Base-by-base conservation (phyloP, 2,329 filamentous ascomycete genomes). In the Botryotinia narcissicola region DNA sequence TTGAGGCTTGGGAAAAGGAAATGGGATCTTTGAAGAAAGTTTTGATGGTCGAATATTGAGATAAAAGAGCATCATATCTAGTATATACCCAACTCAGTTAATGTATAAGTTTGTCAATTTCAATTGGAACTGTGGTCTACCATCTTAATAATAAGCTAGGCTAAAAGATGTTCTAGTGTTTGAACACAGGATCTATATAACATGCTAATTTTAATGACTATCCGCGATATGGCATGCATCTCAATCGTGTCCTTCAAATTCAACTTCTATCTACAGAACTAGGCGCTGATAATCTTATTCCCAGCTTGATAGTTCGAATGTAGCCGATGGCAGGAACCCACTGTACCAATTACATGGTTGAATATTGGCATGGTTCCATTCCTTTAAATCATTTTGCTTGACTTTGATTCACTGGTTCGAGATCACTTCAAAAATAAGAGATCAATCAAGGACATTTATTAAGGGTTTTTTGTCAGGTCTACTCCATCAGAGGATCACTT, bases 1-100 rank as follows among this genome's bases (percentile, higher is more conserved):
- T 98, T 74, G 87, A 90, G 78, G 86, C 83, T 71, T 93, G 91
- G 81, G 95, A 98, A 83, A 85, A 82, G 78, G 90, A 97, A 80
- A 93, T 92, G 82, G 88, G 82, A 2, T 83, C 75, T 59, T 82
- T 97, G 83, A 95, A 95, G 85, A 92, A 91, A 85, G 83, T 93
- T 62, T 82, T 96, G 76, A 83, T 83, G 72, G 83, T 83, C 69
- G 87, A 91, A 78, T 79, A 75, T 75, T 81, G 73, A 74, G 40
- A 59, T 51, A 29, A 44, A 22, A 62, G 8, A 70, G 25, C 44
- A 25, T 66, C 4, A 35, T 20, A 57, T 32, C 32, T 72, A 42
- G 59, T 59, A 70, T 76, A 77, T 74, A 75, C 75, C 76, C 74
- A 73, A 42, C 72, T 77, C 72, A 74, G 61, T 73, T 44, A 54